Evolutionary conservation across 78 protist species (phyloP), one percentile per base, ranked within the genome.

Genomic region (Paulinella micropora): DNA sequence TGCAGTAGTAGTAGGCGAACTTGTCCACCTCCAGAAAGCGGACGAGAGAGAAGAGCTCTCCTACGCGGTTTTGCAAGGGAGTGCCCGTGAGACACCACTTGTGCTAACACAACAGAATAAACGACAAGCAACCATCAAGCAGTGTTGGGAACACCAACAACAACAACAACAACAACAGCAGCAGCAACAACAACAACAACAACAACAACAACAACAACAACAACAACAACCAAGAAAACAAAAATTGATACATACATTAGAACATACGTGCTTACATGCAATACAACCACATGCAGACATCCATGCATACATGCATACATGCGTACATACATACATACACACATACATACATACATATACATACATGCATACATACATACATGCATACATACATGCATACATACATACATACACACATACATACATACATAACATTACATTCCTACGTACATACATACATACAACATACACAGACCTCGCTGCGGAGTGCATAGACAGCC

Each of bases 1-100:
- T 32, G 84, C 84, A 81, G 84, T 31, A 81, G 15, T 81, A 81
- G 38, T 81, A 29, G 28, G 84, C 9, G 15, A 81, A 81, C 34
- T 81, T 81, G 34, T 81, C 84, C 84, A 81, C 23, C 28, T 81
- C 28, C 84, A 81, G 28, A 29, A 81, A 81, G 84, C 84, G 84
- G 84, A 81, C 84, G 84, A 81, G 84, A 15, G 84, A 81, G 84
- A 31, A 81, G 9, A 81, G 34, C 15, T 81, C 84, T 29, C 73
- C 15, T 6, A 51, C 73, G 15, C 15, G n/a, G n/a, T n/a, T n/a
- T n/a, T n/a, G n/a, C n/a, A n/a, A n/a, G n/a, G n/a, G n/a, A n/a
- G n/a, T n/a, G n/a, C n/a, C n/a, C n/a, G n/a, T n/a, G n/a, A n/a
- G n/a, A n/a, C n/a, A n/a, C n/a, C n/a, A n/a, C n/a, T n/a, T n/a